Evolutionary conservation across 768 basidiomycete species (phyloP), one percentile per base, ranked within the genome.

Genomic region (Fibroporia radiculosa): DNA sequence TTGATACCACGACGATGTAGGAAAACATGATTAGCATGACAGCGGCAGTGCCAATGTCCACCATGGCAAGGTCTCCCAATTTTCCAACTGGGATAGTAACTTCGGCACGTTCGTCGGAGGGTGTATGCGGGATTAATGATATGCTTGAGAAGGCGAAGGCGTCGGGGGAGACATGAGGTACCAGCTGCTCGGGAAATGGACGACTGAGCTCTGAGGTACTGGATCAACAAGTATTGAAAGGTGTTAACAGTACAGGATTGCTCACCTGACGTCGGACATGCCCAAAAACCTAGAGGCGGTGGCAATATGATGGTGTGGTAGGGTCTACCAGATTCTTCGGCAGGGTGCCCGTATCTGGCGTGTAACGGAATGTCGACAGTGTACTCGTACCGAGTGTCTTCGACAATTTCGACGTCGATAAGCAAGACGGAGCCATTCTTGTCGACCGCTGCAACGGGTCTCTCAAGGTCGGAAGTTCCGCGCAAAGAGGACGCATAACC

Each of bases 391-490:
- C 16, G 29, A 12, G 50, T 33, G 45, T 34, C 45, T 16, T 29
- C 28, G 25, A 44, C 12, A 2, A 41, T 36, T 4, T 60, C 55
- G 3, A 58, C 56, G 27, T 59, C 56, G 33, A 73, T 20, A 31
- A 71, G 58, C 24, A 69, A 41, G 4, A 54, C 54, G 1, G 56
- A 53, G 45, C 52, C 53, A 1, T 50, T 35, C 23, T 48, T 46
- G 19, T 60, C 47, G 1, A 70, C 59, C 19, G 65, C 67, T 14
- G 60, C 64, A 13, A 67, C 62, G 24, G 74, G 73, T 14, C 64
- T 61, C 49, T 75, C 73, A 31, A 75, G 56, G 51, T 73, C 65
- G 23, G 64, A 52, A 31, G 61, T 56, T 4, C 71, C 66, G 53
- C 58, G 59, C 42, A 71, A 53, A 22, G 61, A 53, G 42, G 66